Conservation (phyloP, 257 asterid species). For the Ligustrum vulgare region DNA sequence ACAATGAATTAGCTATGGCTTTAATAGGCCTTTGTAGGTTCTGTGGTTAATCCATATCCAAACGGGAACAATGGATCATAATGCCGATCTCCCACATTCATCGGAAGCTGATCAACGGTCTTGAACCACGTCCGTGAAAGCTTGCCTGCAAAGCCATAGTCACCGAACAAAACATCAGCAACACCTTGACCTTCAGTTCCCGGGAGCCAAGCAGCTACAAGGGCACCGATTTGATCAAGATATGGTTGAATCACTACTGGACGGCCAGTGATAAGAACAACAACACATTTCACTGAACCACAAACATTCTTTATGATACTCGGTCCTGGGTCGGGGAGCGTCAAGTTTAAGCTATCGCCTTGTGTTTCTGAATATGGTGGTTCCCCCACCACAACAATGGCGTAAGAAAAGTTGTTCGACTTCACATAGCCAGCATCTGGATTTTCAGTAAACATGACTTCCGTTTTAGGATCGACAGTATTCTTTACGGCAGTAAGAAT, state of each 20-base stretch:
- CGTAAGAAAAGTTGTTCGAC: slow-evolving; percentile 34
- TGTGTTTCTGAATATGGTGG: slow-evolving; percentile 47
- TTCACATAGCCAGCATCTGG: slow-evolving; percentile 31
- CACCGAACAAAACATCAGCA: slow-evolving; percentile 52
- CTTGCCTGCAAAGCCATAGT: slow-evolving; percentile 46
- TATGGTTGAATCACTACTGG: slow-evolving; percentile 52
- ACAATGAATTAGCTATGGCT: neutral
- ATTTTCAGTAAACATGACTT: slow-evolving; percentile 35
- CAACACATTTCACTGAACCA: slow-evolving; percentile 34
- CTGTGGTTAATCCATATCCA: slow-evolving; percentile 50
- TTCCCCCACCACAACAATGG: slow-evolving; percentile 57
- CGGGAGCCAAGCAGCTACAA: slow-evolving; percentile 61
- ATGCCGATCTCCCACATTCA: slow-evolving; percentile 44
- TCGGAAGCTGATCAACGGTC: slow-evolving; percentile 49
- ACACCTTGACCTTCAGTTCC: slow-evolving; percentile 59
- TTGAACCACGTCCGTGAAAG: slow-evolving; percentile 53
- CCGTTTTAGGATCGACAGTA: slow-evolving; percentile 38
- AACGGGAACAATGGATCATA: slow-evolving; percentile 50
- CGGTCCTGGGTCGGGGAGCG: slow-evolving; percentile 39
- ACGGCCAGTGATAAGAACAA: slow-evolving; percentile 44
- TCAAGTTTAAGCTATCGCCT: slow-evolving; percentile 45
- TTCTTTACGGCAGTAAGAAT: slow-evolving; percentile 37
- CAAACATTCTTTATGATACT: slow-evolving; percentile 39
- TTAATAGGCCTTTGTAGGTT: slow-evolving; percentile 30
- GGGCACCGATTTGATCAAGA: slow-evolving; percentile 34